Conservation (phyloP, 306 rosid genomes). For the Prunus campanulata region DNA sequence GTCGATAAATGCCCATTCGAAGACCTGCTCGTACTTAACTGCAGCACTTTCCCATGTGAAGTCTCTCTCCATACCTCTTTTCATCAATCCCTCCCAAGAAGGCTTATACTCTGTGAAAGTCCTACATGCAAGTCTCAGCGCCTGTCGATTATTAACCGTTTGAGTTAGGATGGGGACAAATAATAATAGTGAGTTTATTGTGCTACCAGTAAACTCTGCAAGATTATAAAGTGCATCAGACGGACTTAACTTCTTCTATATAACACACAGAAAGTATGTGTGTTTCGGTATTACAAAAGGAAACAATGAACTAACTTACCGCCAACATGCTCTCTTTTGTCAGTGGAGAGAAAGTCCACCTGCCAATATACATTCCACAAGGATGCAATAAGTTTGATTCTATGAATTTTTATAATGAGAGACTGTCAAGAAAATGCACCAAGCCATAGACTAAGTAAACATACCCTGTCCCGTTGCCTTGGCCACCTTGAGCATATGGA, state of each 20-base stretch:
- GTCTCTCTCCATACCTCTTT: constrained; percentile 67
- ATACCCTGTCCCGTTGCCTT: constrained; percentile 79
- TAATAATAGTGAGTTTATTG: neutral
- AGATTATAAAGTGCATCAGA: neutral
- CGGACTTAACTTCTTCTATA: neutral
- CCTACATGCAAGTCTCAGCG: constrained; percentile 45
- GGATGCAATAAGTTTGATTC: constrained; percentile 17
- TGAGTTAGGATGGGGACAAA: neutral
- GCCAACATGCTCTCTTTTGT: constrained; percentile 68
- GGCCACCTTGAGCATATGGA: constrained; percentile 56
- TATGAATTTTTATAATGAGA: neutral
- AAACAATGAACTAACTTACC: constrained; percentile 42
- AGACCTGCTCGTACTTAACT: constrained; percentile 61
- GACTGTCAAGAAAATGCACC: neutral
- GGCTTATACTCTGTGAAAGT: constrained; percentile 60
- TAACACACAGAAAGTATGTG: neutral
- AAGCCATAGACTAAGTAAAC: neutral
- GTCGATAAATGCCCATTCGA: constrained; percentile 65
- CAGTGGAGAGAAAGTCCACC: constrained; percentile 85
- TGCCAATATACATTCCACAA: constrained; percentile 36
- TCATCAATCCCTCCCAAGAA: constrained; percentile 79
- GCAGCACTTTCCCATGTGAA: constrained; percentile 83
- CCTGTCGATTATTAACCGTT: constrained; percentile 38
- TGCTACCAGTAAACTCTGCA: neutral
- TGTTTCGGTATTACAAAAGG: neutral